Evolutionary conservation across 768 basidiomycete genomes (phyloP), one percentile per base, ranked within the genome.

Genomic region (Phallus indusiatus): DNA sequence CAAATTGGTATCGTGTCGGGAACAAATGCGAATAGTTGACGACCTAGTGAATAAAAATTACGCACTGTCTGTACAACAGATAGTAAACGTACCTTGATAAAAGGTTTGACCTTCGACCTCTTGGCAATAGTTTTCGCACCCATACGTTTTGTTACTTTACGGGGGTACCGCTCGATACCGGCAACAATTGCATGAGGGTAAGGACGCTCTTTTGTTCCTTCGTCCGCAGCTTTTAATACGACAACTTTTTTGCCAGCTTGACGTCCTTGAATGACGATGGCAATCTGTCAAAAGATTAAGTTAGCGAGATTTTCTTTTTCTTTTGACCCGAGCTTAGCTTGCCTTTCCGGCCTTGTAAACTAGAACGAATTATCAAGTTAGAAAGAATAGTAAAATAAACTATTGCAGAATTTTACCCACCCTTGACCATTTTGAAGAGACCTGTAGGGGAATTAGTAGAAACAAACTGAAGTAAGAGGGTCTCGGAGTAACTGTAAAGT

Each of bases 201-300:
- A 59, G 87, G 91, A 63, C 91, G 82, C 67, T 94, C 92, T 77
- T 97, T 97, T 67, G 88, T 92, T 47, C 94, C 94, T 72, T 98
- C 96, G 71, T 99, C 96, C 63, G 85, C 72, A 75, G 97, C 95
- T 78, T 94, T 96, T 76, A 99, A 93, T 65, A 98, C 90, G 62
- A 99, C 95, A 66, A 97, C 95, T 81, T 99, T 99, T 81, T 91
- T 93, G 71, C 96, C 96, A 65, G 96, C 96, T 74, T 97, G 96
- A 72, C 96, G 94, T 72, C 96, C 96, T 77, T 94, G 90, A 72
- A 98, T 90, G 74, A 97, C 85, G 77, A 98, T 94, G 65, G 91
- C 92, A 67, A 94, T 91, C 90, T 92, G 64, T 4, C 22, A 48
- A 33, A 9, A 1, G 35, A 17, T 16, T 34, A n/a, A 47, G 18